These are phyloP conservation scores for Botrytis deweyae DNA, from an alignment of 2,329 filamentous ascomycete genomes.

Conservation along the genomic window DNA sequence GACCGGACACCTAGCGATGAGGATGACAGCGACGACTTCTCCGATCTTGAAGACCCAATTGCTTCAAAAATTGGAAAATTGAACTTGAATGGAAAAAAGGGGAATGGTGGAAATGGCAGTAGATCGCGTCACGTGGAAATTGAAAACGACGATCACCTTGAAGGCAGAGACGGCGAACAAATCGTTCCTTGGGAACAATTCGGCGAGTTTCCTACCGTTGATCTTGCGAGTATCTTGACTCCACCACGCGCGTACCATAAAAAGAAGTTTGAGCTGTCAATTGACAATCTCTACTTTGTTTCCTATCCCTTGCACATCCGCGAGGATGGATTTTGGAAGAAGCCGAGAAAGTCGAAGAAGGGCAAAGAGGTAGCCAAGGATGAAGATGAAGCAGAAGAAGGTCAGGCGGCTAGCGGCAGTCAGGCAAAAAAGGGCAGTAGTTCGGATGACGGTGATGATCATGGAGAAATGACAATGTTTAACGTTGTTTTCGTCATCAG, in stretches of 20 bases:
- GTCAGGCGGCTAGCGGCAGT: constrained; percentile 19
- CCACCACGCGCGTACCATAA: constrained; percentile 77
- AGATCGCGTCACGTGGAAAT: constrained; percentile 31
- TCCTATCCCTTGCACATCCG: constrained; percentile 82
- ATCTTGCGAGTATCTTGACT: constrained; percentile 76
- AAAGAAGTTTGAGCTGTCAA: constrained; percentile 74
- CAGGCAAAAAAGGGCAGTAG: constrained; percentile 34
- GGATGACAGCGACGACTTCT: constrained; percentile 40
- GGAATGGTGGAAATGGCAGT: constrained; percentile 4
- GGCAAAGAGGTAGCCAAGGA: constrained; percentile 32
- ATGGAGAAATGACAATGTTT: constrained; percentile 81
- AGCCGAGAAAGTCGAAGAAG: constrained; percentile 47
- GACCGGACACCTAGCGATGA: constrained; percentile 27
- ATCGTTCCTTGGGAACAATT: constrained; percentile 70
- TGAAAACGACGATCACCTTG: constrained; percentile 45
- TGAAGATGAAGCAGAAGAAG: constrained; percentile 24
- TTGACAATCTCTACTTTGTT: constrained; percentile 77
- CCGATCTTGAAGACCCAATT: constrained; percentile 50
- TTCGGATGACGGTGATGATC: constrained; percentile 33
- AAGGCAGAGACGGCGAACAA: constrained; percentile 56
- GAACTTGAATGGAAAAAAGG: constrained; percentile 22
- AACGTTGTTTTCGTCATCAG: constrained; percentile 92
- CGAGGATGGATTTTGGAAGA: constrained; percentile 74
- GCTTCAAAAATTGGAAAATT: constrained; percentile 27
- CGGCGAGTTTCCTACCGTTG: constrained; percentile 70